Evolutionary conservation across 179 eudicot genomes (phyloP).

Genomic region (Camellia oleifera): DNA sequence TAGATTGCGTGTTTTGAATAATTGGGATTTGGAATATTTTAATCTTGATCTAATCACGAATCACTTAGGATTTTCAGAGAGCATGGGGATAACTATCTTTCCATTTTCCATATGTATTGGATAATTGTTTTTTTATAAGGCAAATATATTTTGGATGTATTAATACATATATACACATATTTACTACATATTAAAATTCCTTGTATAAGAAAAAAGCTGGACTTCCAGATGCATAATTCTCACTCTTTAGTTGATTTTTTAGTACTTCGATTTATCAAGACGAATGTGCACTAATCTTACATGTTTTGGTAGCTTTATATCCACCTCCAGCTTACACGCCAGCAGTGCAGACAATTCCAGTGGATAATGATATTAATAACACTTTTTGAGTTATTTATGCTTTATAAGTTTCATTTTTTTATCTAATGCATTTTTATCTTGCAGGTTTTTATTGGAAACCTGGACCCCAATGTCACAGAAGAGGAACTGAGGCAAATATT

Average conservation of each 20-base stretch:
- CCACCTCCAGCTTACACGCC: constrained; percentile 70
- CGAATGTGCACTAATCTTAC: not conserved
- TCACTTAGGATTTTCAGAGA: too few relatives aligned
- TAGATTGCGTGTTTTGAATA: too few relatives aligned
- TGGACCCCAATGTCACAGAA: constrained; percentile 83
- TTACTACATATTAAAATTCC: not conserved
- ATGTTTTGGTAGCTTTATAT: constrained; percentile 54
- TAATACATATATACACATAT: not conserved
- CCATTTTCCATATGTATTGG: not conserved
- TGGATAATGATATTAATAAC: constrained; percentile 76
- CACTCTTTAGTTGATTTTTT: not conserved
- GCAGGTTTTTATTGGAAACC: constrained; percentile 85
- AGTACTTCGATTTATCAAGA: not conserved
- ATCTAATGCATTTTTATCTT: constrained; percentile 15
- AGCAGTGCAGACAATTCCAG: constrained; percentile 52
- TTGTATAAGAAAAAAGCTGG: not conserved
- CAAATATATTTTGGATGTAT: not conserved
- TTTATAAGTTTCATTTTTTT: not conserved
- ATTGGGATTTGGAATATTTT: too few relatives aligned
- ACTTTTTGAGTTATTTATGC: constrained; percentile 22
- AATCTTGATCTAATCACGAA: too few relatives aligned
- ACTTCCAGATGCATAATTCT: constrained; percentile 4
- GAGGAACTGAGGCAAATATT: constrained; percentile 89
- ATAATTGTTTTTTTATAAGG: too few relatives aligned
- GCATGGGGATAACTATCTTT: not conserved